Evolutionary conservation across 2,329 filamentous ascomycete genomes (phyloP), one percentile per base, ranked within the genome.

Genomic region (Alternaria arborescens): DNA sequence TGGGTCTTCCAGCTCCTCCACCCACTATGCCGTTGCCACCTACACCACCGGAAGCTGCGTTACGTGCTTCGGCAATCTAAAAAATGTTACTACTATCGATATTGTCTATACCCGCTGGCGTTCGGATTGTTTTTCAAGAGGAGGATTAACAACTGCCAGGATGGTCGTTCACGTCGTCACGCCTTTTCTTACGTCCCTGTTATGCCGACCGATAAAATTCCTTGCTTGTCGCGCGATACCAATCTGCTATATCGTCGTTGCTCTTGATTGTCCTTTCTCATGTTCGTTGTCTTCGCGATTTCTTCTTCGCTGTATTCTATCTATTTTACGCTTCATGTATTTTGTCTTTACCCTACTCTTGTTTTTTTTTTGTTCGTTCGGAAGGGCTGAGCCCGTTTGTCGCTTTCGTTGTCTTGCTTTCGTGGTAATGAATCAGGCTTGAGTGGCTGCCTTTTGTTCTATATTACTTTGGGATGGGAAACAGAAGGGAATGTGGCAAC

Each of bases 11-110:
- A 3, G 30, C 53, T 8, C 56, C 58, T 11, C 66, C 69, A 10
- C 66, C 64, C 26, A 59, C 18, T 22, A 52, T 58, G 55, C 60
- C 48, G 16, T 52, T 65, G 10, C 60, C 62, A 26, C 57, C 54
- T 3, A 61, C 61, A 42, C 61, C 60, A 10, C 58, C 55, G 20
- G 58, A 57, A 43, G 56, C 50, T 11, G 52, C 58, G 6, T 24
- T 38, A 22, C 47, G 58, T 34, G 58, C 26, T 18, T 42, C 54
- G 36, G 48, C 43, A 22, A 14, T 53, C 12, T 58, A 58, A n/a
- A 53, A 58, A 18, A 47, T 40, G 42, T 16, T 55, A 44, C 28
- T 24, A 50, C 10, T 46, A 43, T 24, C 26, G 38, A 38, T 50
- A 50, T 50, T 50, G 32, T 36, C 32, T 50, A 38, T 26, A 50